Conservation (phyloP, 345 rosid species). For the Carallia pectinifolia region DNA sequence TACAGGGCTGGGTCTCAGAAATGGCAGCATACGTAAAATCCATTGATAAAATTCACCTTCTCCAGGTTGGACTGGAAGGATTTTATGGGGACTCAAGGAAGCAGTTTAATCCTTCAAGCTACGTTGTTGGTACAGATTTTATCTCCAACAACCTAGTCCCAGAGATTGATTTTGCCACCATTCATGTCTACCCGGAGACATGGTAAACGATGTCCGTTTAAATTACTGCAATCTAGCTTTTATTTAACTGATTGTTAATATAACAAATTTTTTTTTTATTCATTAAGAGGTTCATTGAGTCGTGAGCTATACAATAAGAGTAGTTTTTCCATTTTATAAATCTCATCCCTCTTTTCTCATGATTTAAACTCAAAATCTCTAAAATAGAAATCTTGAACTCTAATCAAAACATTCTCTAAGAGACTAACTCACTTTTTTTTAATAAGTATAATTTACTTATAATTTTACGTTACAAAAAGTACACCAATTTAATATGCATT, state of each 20-base stretch:
- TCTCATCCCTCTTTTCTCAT: too few relatives aligned
- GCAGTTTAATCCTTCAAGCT: slow-evolving; percentile 40
- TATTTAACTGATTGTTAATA: neutral
- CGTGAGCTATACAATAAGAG: too few relatives aligned
- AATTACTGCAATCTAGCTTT: neutral
- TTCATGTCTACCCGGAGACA: slow-evolving; percentile 69
- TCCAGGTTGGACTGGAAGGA: slow-evolving; percentile 84
- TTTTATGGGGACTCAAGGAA: slow-evolving; percentile 65
- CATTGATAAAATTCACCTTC: slow-evolving; percentile 54
- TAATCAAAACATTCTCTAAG: too few relatives aligned
- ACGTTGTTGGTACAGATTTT: slow-evolving; percentile 57
- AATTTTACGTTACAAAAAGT: too few relatives aligned
- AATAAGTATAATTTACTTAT: too few relatives aligned
- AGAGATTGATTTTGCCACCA: slow-evolving; percentile 63
- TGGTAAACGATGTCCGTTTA: slow-evolving; percentile 39
- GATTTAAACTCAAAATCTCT: too few relatives aligned
- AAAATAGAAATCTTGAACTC: too few relatives aligned
- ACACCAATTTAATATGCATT: neutral
- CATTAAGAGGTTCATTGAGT: too few relatives aligned
- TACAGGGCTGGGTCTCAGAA: slow-evolving; percentile 60
- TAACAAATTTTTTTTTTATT: too few relatives aligned
- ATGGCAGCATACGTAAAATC: slow-evolving; percentile 70
- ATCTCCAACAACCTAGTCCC: slow-evolving; percentile 56
- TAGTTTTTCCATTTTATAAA: too few relatives aligned
- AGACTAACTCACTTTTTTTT: too few relatives aligned